Evolutionary conservation across 768 basidiomycete species (phyloP).

Genomic region (Rhodocollybia butyracea): DNA sequence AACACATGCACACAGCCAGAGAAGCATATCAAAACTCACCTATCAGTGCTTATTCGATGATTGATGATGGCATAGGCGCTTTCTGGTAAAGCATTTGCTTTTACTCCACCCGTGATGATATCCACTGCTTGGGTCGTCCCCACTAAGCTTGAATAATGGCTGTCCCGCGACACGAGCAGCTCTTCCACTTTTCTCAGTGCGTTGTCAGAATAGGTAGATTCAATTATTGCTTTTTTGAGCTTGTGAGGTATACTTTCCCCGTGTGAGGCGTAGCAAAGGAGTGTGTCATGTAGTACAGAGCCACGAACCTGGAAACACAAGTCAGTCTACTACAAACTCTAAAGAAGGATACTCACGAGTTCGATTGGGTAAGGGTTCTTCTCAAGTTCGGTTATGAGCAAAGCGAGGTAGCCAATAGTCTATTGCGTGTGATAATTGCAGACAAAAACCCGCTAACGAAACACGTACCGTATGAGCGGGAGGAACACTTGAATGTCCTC

Average conservation of each 20-base stretch:
- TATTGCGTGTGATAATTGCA: neutral
- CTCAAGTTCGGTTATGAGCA: conserved; percentile 48
- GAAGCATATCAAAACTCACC: conserved; percentile 19
- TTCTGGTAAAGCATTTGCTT: conserved; percentile 60
- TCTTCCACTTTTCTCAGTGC: no score
- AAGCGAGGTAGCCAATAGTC: conserved; percentile 60
- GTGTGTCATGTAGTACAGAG: no score
- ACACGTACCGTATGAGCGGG: conserved; percentile 51
- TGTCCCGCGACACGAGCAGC: no score
- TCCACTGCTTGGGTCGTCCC: conserved; percentile 56
- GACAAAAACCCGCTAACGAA: neutral
- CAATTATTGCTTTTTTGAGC: conserved; percentile 31
- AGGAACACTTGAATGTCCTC: conserved; percentile 69
- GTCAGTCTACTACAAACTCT: conserved; percentile 26
- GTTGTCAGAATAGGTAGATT: conserved; percentile 12
- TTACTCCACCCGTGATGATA: conserved; percentile 41
- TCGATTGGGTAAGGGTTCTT: conserved; percentile 36
- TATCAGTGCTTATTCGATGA: conserved; percentile 44
- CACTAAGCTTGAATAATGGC: no score
- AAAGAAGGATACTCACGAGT: conserved; percentile 14
- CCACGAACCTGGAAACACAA: conserved; percentile 51
- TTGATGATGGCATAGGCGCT: conserved; percentile 44
- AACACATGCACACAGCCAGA: neutral
- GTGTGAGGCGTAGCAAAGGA: conserved; percentile 27
- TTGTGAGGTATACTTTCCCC: conserved; percentile 32